phyloP scores from a whole-genome alignment of 305 asterid genomes.

The Fraxinus nigra region DNA sequence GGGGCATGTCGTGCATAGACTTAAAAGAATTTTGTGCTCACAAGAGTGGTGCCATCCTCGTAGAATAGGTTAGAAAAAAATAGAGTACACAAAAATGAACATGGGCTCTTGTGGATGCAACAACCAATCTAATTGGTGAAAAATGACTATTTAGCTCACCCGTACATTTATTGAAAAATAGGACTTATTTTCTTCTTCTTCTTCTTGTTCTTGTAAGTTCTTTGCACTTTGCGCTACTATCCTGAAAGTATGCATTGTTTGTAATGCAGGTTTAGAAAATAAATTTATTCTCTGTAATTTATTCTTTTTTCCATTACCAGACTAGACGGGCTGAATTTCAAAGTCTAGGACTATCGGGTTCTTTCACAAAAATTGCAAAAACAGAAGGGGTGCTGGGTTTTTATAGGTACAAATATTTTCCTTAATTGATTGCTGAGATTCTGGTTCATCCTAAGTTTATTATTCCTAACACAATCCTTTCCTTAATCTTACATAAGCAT shows the following conservation, averaged over 20 bases:
- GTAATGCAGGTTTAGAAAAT: constrained; percentile 1
- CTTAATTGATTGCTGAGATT: not conserved
- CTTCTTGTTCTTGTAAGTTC: not conserved
- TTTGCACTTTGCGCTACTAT: not conserved
- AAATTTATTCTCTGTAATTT: constrained; percentile 16
- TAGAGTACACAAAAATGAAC: not conserved
- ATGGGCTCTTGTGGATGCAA: not conserved
- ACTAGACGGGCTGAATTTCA: constrained; percentile 79
- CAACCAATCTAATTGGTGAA: not conserved
- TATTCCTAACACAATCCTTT: constrained; percentile 4
- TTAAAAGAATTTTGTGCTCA: not conserved
- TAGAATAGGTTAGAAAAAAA: not conserved
- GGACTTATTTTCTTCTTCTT: not conserved
- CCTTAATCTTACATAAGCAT: not conserved
- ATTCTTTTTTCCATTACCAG: constrained; percentile 40
- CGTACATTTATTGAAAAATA: not conserved
- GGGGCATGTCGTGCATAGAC: not conserved
- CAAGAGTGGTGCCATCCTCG: not conserved
- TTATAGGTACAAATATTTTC: constrained; percentile 53
- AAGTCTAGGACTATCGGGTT: constrained; percentile 72
- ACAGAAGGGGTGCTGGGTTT: constrained; percentile 84
- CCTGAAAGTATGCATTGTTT: not conserved
- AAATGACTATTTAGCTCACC: not conserved
- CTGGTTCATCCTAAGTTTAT: not conserved
- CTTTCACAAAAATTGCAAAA: constrained; percentile 73